Conservation (phyloP, 495 filamentous ascomycete genomes). For the Penicillium crystallinum region DNA sequence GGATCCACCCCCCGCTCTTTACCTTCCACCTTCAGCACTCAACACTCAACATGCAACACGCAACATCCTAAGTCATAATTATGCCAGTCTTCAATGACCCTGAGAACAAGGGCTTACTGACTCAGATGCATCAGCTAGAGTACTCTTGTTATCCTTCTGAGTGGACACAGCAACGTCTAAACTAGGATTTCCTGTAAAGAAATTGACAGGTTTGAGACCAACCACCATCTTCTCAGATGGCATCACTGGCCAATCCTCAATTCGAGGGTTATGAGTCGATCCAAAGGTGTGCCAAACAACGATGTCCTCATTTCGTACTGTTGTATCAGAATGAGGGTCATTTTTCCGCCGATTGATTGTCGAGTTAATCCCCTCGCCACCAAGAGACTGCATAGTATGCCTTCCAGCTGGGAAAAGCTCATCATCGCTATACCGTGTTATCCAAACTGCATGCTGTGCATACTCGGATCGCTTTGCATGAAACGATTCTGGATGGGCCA, state of each 20-base stretch:
- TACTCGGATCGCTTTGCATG: slow-evolving; percentile 76
- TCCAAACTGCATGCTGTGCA: slow-evolving; percentile 69
- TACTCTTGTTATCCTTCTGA: slow-evolving; percentile 29
- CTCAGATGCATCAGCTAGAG: slow-evolving; percentile 12
- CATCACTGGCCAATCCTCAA: slow-evolving; percentile 67
- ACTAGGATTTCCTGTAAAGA: slow-evolving; percentile 66
- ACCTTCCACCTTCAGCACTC: not conserved
- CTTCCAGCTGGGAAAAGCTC: slow-evolving; percentile 75
- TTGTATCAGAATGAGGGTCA: slow-evolving; percentile 19
- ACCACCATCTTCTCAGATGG: slow-evolving; percentile 36
- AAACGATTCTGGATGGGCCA: slow-evolving; percentile 64
- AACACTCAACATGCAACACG: not conserved
- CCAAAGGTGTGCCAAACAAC: slow-evolving; percentile 53
- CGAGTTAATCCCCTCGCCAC: slow-evolving; percentile 40
- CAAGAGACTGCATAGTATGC: slow-evolving; percentile 78
- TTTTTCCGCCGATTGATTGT: slow-evolving; percentile 11
- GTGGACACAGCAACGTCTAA: slow-evolving; percentile 31
- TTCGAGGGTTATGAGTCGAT: slow-evolving; percentile 53
- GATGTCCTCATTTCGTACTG: slow-evolving; percentile 46
- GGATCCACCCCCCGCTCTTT: not conserved
- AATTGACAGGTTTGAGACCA: slow-evolving; percentile 65
- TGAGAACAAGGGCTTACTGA: not conserved
- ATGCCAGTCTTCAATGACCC: not conserved
- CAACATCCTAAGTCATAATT: too few relatives aligned
- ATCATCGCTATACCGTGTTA: slow-evolving; percentile 67